Base-by-base conservation (phyloP, 2,329 filamentous ascomycete species). In the Epichloe scottii region DNA sequence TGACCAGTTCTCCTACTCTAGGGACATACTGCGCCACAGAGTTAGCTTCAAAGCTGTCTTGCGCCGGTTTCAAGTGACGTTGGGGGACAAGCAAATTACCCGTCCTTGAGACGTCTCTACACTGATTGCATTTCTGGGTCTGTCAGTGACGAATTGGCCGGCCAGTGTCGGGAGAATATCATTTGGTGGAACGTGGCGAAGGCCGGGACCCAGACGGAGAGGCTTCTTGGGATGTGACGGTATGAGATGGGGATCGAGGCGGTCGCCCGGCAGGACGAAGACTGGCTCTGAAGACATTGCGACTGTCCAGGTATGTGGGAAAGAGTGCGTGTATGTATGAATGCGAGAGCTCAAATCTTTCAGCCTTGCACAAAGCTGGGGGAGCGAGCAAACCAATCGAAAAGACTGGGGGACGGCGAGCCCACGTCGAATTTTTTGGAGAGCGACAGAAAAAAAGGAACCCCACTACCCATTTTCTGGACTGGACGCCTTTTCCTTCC, bases 211-310 rank as follows among this genome's bases (percentile, higher is more conserved):
- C 26, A 96, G 77, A 51, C 87, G 87, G 56, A 95, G 74, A 39
- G 88, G 80, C 55, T 80, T 73, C 58, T 83, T 87, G 46, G 77
- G 75, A 55, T 84, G 76, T 33, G 78, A 78, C 2, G 88, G 87
- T 38, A 95, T 75, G 37, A 78, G 69, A 26, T 78, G 73, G 1
- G 77, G 66, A 53, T 87, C 79, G 44, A 96, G 76, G 34, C 71
- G 63, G 59, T 96, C 89, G 57, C 93, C 90, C 0, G 93, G 93
- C 6, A 97, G 79, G 54, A 96, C 79, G 55, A 91, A 72, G 45
- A 71, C 70, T n/a, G 74, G 68, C 30, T 79, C 72, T 35, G 76
- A 69, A 23, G 77, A 67, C 81, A 85, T 85, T 8, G 33, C 23
- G 14, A n/a, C 19, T 17, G 33, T n/a, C 7, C 11, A 12, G 17